Base-by-base conservation (phyloP, 352 stramenopile genomes). In the Phytophthora foliorum region DNA sequence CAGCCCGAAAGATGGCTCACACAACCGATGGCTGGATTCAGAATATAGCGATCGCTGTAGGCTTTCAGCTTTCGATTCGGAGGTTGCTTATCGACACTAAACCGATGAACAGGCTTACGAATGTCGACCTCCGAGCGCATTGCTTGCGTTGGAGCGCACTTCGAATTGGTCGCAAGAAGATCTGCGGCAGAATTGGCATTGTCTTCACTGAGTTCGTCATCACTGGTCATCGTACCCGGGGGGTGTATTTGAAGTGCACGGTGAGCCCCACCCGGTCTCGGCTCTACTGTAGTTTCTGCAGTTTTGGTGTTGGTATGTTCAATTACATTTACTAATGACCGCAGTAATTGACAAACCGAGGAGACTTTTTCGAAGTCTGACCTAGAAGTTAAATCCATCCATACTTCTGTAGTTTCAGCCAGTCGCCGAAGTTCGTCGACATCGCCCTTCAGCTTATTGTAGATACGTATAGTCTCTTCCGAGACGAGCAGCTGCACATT, bases 351-450 rank as follows among this genome's bases (percentile, higher is more conserved):
- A 44, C 81, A 91, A 13, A 85, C 74, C 6, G 63, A 73, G 4
- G 81, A 58, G 7, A 83, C 82, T 38, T 84, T 89, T 24, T 91
- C 82, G 41, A 86, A 91, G 56, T 93, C 85, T 1, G 80, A 86
- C 34, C 85, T 83, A 6, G 82, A 91, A 3, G 85, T 93, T 27
- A 93, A 67, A 75, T 93, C 85, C 82, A 93, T 90, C 85, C 85
- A 93, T 4, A 93, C 81, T 77, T 93, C 85, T 11, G 85, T 93
- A 29, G 85, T 91, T 65, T 93, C 85, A 11, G 82, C 85, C 1
- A 93, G 64, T 9, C 78, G 69, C 3, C 81, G 81, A 10, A 93
- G 63, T 42, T 80, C 75, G 29, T 93, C 80, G 9, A 93, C 82
- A 36, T 93, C 81, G 29, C 83, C 81, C 52, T 91, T 88, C 11